phyloP scores from a whole-genome alignment of 2,329 filamentous ascomycete species.

The Fusarium udum region DNA sequence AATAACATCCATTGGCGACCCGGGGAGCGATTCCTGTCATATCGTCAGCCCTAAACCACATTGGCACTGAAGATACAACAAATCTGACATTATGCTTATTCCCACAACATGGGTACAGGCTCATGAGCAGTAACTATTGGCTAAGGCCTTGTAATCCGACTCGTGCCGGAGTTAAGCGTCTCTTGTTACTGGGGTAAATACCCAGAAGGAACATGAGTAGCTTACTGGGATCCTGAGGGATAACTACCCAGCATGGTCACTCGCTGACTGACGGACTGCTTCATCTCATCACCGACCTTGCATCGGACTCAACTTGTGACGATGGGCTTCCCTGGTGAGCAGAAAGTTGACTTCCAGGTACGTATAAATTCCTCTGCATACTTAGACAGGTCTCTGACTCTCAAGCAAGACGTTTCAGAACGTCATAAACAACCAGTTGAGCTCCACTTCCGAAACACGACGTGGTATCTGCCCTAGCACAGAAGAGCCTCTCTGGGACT shows the following conservation, averaged over 20 bases:
- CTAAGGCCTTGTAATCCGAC: accelerated
- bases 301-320: accelerated
- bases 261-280: accelerated
- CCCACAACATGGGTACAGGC: not conserved
- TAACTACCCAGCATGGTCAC: not conserved
- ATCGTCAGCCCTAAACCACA: not conserved
- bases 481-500: conserved; percentile 45
- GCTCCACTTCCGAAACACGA: conserved; percentile 25
- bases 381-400: not conserved
- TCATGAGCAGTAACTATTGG: accelerated
- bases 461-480: conserved; percentile 45
- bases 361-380: accelerated
- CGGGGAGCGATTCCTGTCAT: not conserved
- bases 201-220: not conserved
- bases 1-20: not conserved
- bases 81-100: not conserved
- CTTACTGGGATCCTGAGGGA: not conserved
- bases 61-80: not conserved
- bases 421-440: conserved; percentile 45
- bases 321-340: not conserved
- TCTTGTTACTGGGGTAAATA: not conserved
- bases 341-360: conserved; percentile 3
- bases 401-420: conserved; percentile 38
- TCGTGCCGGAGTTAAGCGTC: too few species aligned
- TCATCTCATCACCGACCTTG: accelerated